Percentiles rank a stretch among this genome's conserved stretches.
Evolutionary conservation across 78 protist genomes (phyloP).

Genomic region (Thecamonas trahens): DNA sequence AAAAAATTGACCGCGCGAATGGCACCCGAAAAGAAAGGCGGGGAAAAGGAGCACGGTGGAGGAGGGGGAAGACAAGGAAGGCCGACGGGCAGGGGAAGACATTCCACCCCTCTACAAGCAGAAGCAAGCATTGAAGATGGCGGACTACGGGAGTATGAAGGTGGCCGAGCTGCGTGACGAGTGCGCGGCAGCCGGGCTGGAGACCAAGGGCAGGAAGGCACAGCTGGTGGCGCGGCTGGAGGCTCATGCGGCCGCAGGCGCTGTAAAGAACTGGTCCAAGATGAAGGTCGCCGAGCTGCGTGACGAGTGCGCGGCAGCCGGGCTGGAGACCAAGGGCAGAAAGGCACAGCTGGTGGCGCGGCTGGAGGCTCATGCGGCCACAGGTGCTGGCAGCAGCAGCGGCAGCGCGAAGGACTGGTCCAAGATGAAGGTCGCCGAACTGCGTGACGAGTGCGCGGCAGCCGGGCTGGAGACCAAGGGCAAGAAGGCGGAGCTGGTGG

Average conservation of each 20-base stretch:
- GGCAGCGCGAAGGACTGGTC: not conserved
- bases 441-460: not conserved
- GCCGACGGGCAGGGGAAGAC: not conserved
- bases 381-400: not conserved
- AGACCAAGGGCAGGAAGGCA: not conserved
- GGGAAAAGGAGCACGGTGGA: too few relatives aligned
- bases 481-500: not conserved
- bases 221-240: not conserved
- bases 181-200: not conserved
- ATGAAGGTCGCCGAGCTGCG: not conserved
- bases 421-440: not conserved
- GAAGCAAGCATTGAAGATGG: not conserved
- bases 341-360: not conserved
- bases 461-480: not conserved
- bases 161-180: not conserved
- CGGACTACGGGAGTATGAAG: not conserved
- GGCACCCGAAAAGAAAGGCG: too few relatives aligned
- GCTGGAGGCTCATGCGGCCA: too few relatives aligned
- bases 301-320: not conserved
- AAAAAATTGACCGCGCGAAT: too few relatives aligned
- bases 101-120: not conserved
- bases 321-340: not conserved
- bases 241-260: too few relatives aligned
- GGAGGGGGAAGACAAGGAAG: slow-evolving; percentile 1
- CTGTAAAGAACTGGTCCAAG: too few relatives aligned